Percentiles rank a stretch among this genome's conserved stretches.
These are phyloP conservation scores for Aspergillus flavus DNA, from an alignment of 2,329 filamentous ascomycete species.

Conservation along the genomic window DNA sequence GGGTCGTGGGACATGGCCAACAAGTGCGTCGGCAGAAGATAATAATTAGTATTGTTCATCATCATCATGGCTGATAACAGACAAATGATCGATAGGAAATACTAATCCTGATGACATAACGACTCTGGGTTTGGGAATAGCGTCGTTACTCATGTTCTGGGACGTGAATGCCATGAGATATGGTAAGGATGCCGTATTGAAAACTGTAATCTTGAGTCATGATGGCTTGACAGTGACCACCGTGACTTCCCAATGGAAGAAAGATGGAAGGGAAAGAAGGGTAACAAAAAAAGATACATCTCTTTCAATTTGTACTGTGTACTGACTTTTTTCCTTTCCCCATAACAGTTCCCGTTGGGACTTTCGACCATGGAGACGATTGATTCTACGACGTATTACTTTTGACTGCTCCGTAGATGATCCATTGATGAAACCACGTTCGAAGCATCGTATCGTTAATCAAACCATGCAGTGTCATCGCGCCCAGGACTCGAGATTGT, in stretches of 20 bases:
- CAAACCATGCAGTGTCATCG: not conserved
- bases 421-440: not conserved
- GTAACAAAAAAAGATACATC: not conserved
- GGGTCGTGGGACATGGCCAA: slow-evolving; percentile 10
- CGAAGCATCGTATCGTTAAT: slow-evolving; percentile 1
- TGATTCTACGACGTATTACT: not conserved
- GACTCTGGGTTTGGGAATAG: not conserved
- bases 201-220: not conserved
- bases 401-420: not conserved
- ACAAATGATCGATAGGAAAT: slow-evolving; percentile 8
- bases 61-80: not conserved
- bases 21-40: slow-evolving; percentile 7
- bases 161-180: not conserved
- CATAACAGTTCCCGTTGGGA: not conserved
- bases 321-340: not conserved
- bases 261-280: not conserved
- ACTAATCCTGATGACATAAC: slow-evolving; percentile 17
- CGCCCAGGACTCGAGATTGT: not conserved
- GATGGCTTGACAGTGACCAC: not conserved
- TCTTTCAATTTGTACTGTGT: not conserved
- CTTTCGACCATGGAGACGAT: not conserved
- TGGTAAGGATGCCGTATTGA: not conserved
- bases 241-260: not conserved
- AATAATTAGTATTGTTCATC: slow-evolving; percentile 12
- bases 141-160: not conserved